Percentiles rank a stretch among this genome's conserved stretches.
Conservation (phyloP, 1,139 yeast genomes). For the Yamadazyma kanchanaburiensis region DNA sequence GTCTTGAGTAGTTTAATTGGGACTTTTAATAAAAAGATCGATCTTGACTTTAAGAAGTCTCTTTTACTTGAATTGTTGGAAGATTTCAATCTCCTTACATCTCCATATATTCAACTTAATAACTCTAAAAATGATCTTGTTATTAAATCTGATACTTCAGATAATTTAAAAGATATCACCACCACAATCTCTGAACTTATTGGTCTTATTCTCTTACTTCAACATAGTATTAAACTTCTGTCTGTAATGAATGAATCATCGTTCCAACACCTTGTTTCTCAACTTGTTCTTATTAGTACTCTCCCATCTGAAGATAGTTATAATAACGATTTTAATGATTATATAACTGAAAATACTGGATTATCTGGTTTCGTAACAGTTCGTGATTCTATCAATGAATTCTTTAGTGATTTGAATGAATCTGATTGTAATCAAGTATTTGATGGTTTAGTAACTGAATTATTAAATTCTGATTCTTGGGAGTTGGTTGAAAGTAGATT, state of each 20-base stretch:
- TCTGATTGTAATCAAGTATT: constrained; percentile 31
- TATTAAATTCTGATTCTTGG: constrained; percentile 17
- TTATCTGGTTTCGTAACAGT: constrained; percentile 45
- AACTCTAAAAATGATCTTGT: constrained; percentile 5
- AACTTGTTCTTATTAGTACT: constrained; percentile 21
- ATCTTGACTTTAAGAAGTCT: constrained; percentile 14
- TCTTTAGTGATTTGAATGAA: constrained; percentile 41
- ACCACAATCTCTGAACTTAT: constrained; percentile 9
- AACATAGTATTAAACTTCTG: constrained; percentile 21
- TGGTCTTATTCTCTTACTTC: constrained; percentile 15
- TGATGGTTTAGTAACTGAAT: constrained; percentile 12
- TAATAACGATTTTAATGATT: constrained; percentile 58
- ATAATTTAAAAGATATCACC: constrained; percentile 9
- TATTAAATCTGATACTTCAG: constrained; percentile 5
- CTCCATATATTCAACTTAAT: constrained; percentile 7
- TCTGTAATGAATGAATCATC: constrained; percentile 7
- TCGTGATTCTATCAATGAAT: constrained; percentile 54
- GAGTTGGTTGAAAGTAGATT: constrained; percentile 35
- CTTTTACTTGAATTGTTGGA: constrained; percentile 6
- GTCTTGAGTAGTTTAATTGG: constrained; percentile 28
- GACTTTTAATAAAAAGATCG: constrained; percentile 28
- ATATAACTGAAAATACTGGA: constrained; percentile 72
- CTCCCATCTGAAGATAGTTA: constrained; percentile 32
- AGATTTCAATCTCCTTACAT: constrained; percentile 9
- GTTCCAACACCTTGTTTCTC: constrained; percentile 16